Conservation (phyloP, 2,329 filamentous ascomycete genomes). For the Nigrospora osmanthi region DNA sequence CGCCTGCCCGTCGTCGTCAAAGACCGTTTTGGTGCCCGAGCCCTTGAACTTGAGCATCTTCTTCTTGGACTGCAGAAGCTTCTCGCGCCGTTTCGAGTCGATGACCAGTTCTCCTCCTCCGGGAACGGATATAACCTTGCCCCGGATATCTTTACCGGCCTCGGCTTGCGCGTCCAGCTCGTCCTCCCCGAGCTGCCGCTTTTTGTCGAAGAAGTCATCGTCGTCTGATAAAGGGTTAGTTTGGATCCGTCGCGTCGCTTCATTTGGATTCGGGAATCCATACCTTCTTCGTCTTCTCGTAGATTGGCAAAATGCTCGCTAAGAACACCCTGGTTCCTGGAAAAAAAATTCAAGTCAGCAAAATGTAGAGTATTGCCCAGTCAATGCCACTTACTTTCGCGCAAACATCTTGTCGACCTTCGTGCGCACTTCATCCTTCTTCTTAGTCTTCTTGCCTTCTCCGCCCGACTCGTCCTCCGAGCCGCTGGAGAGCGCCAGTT, state of each 20-base stretch:
- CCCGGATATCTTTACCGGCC: constrained; percentile 30
- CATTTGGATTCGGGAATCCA: no score
- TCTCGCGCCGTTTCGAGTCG: constrained; percentile 92
- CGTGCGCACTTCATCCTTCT: constrained; percentile 71
- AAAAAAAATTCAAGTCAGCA: background rate
- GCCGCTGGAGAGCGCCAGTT: constrained; percentile 51
- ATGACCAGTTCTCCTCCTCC: constrained; percentile 70
- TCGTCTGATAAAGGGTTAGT: constrained; percentile 42
- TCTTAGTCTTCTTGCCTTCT: constrained; percentile 47
- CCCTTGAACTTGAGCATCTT: constrained; percentile 86
- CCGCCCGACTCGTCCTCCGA: constrained; percentile 50
- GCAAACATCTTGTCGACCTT: constrained; percentile 99
- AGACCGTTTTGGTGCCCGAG: constrained; percentile 76
- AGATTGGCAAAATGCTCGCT: constrained; percentile 91
- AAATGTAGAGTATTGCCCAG: no score
- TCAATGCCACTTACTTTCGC: constrained; percentile 29
- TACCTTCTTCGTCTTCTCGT: constrained; percentile 50
- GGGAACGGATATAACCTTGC: constrained; percentile 58
- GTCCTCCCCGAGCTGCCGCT: constrained; percentile 72
- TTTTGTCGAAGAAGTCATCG: constrained; percentile 80
- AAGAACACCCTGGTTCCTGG: constrained; percentile 88
- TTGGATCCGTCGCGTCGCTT: no score
- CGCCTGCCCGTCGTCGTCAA: constrained; percentile 83
- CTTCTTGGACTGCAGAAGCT: constrained; percentile 92
- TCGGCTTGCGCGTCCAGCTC: constrained; percentile 47